Evolutionary conservation across 331 rosid genomes (phyloP), one percentile per base, ranked within the genome.

Genomic region (Malus hybrid): DNA sequence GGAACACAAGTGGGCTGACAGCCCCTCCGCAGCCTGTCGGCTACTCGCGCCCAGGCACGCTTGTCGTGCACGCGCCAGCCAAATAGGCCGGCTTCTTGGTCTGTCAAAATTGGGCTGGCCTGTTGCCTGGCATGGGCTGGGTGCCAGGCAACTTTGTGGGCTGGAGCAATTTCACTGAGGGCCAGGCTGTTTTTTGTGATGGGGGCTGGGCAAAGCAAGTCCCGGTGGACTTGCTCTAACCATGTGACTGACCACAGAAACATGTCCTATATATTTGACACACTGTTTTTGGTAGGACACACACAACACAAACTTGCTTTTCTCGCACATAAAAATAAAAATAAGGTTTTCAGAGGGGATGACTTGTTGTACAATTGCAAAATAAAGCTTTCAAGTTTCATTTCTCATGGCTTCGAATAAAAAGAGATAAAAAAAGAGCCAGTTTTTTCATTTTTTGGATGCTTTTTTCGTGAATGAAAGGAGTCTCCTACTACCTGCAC

Each of bases 191-290:
- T 22, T 22, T 22, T 22, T 22, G 22, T 22, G 22, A 22, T 22
- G 22, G 22, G 22, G 22, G 22, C 22, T 22, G 22, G 22, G 22
- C 22, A 22, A 22, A 22, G 22, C 22, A 22, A 22, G 22, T 22
- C 22, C 22, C 22, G 22, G 22, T 22, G 22, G 22, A 22, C 22
- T 22, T 22, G 22, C 22, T 22, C 22, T 22, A 56, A 54, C 77
- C 90, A 86, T 83, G 93, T 88, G 93, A 82, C 85, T 67, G 70
- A 65, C 33, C 50, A 31, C 65, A 15, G 72, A 61, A 10, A 32
- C 69, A 39, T 71, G 85, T 59, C 76, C 90, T 87, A 82, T 87
- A 27, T 29, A 31, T 57, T 77, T 80, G 74, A 84, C 81, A 31
- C 74, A 52, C 67, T 65, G 70, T 9, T 61, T 61, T 27, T 5